Percentiles rank a stretch among this genome's conserved stretches.
These are phyloP conservation scores for Erodium moschatum DNA, from an alignment of 441 rosid species.

Conservation along the genomic window DNA sequence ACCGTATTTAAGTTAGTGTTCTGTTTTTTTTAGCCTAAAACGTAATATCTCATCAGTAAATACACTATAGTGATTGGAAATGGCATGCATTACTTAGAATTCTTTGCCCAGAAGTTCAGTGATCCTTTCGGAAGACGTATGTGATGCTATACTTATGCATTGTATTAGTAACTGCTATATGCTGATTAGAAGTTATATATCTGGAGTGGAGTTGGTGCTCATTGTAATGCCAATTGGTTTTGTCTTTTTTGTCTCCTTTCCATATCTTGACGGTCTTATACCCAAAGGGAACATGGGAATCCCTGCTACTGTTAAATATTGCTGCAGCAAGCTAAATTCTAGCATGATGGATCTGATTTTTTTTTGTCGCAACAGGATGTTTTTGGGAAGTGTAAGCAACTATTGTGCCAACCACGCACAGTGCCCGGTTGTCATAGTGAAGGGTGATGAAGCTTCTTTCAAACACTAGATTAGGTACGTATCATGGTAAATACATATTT, in stretches of 20 bases:
- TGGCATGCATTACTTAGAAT: neutral
- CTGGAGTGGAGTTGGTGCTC: neutral
- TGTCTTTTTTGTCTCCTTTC: too few species aligned
- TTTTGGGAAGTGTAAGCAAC: conserved; percentile 93
- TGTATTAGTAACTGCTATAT: neutral
- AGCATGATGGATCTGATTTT: neutral
- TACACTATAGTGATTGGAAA: too few species aligned
- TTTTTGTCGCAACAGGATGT: conserved; percentile 48
- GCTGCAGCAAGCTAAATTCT: neutral
- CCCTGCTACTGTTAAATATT: too few species aligned
- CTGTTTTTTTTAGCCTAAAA: too few species aligned
- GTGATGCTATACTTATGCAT: neutral
- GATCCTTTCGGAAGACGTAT: neutral
- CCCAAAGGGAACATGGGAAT: too few species aligned
- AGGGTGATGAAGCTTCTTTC: conserved; percentile 41
- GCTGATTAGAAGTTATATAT: neutral
- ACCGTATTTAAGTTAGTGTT: too few species aligned
- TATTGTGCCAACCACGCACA: conserved; percentile 68
- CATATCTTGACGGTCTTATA: too few species aligned
- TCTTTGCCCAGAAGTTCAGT: neutral
- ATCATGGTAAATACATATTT: neutral
- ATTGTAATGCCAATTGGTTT: neutral
- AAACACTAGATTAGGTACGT: conserved; percentile 25
- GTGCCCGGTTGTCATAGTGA: conserved; percentile 65
- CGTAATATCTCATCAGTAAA: too few species aligned